Conservation (phyloP, 1,284 basidiomycete species). For the Xerocomus cyaneibrunnescens region DNA sequence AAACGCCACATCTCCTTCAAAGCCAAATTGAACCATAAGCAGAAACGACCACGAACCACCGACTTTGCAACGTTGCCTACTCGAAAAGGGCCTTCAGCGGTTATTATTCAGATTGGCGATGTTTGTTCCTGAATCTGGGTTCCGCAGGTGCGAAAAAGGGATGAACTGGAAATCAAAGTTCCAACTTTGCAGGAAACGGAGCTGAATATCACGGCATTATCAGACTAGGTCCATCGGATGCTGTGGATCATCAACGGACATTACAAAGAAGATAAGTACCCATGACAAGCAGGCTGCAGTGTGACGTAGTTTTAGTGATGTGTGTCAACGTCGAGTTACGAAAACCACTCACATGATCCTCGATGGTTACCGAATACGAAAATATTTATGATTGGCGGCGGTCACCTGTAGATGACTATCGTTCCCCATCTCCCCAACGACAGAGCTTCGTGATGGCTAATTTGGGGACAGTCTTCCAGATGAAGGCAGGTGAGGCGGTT, state of each 20-base stretch:
- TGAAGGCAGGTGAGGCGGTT: constrained; percentile 42
- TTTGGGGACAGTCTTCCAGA: constrained; percentile 37
- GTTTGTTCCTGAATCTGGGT: constrained; percentile 4
- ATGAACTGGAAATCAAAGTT: background rate
- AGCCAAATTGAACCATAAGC: constrained; percentile 14
- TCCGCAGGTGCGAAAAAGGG: constrained; percentile 5
- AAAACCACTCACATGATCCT: constrained; percentile 27
- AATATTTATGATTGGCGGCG: background rate
- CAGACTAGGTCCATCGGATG: constrained; percentile 11
- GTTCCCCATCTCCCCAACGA: constrained; percentile 38
- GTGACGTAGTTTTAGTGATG: constrained; percentile 20
- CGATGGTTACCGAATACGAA: constrained; percentile 6
- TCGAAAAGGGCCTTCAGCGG: background rate
- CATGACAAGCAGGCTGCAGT: constrained; percentile 15
- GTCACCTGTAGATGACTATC: constrained; percentile 32
- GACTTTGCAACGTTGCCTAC: background rate
- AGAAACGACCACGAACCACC: background rate
- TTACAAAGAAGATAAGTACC: constrained; percentile 25
- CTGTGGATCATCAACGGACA: constrained; percentile 27
- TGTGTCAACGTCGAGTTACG: constrained; percentile 9
- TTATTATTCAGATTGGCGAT: constrained; percentile 3
- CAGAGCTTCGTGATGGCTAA: constrained; percentile 38
- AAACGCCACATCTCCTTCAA: constrained; percentile 29
- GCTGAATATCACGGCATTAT: constrained; percentile 14
- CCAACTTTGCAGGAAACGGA: constrained; percentile 1